Evolutionary conservation across 1,284 basidiomycete species (phyloP), one percentile per base, ranked within the genome.

Genomic region (Irpex sp.): DNA sequence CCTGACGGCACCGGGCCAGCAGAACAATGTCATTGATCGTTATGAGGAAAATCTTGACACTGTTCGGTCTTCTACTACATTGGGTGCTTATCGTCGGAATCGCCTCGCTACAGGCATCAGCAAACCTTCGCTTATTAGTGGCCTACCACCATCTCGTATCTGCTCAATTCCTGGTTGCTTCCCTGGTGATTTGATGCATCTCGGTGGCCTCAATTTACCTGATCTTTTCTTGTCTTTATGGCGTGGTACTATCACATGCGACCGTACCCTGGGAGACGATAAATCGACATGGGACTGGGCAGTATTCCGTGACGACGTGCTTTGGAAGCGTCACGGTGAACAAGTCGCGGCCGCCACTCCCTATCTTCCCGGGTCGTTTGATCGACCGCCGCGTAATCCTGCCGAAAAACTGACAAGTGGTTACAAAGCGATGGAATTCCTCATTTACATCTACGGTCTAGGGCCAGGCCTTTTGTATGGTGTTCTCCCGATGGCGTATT

Each of bases 371-470:
- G 68, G 68, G 1, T 68, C 60, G 0, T 72, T 68, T 62, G 69
- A 67, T 53, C 65, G 62, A 4, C 65, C 69, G 1, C 72, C 72
- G 35, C 62, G 69, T 0, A 72, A 73, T 50, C 60, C 63, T 46
- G 68, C 65, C 1, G 62, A 71, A 43, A 73, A 73, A 51, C 65
- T 72, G 35, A 62, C 47, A 21, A 69, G 67, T 47, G 68, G 69
- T 2, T 73, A 73, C 61, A 73, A 74, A 57, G 69, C 71, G 76
- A 35, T 67, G 43, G 77, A 81, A 64, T 81, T 63, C 21, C 67
- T 69, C 5, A 60, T 68, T 0, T 80, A 76, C 53, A 21, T 81
- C 37, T 81, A 69, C 68, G 75, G 75, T 0, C 68, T 80, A 5
- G 76, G 71, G 4, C 78, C 78, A n/a, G 75, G 62, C 1, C 62